Evolutionary conservation across 495 filamentous ascomycete species (phyloP).

Genomic region (Rostrohypoxylon terebratum): DNA sequence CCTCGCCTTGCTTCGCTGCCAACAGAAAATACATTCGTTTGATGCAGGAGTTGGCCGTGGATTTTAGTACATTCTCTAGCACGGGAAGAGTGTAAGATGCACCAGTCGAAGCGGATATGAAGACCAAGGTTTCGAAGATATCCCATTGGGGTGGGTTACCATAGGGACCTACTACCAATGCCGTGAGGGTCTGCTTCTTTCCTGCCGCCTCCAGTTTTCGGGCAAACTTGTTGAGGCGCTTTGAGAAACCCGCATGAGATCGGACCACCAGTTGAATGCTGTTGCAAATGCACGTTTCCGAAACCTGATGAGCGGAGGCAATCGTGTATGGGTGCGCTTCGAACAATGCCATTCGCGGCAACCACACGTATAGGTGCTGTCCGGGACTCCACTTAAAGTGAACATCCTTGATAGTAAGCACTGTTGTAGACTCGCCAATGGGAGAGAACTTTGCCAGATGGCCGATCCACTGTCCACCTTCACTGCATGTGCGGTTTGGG

Average conservation of each 20-base stretch:
- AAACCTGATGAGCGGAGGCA: slow-evolving; percentile 60
- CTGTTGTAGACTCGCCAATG: slow-evolving; percentile 71
- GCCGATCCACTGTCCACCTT: slow-evolving; percentile 58
- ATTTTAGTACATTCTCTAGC: slow-evolving; percentile 64
- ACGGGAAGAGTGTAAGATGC: slow-evolving; percentile 68
- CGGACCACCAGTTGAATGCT: slow-evolving; percentile 79
- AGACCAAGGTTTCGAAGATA: slow-evolving; percentile 68
- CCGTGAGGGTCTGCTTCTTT: slow-evolving; percentile 54
- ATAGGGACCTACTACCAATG: slow-evolving; percentile 68
- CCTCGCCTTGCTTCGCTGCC: slow-evolving; percentile 74
- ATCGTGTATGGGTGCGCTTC: slow-evolving; percentile 90
- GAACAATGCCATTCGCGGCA: slow-evolving; percentile 73
- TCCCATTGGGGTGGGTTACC: slow-evolving; percentile 67
- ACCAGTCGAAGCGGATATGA: slow-evolving; percentile 69
- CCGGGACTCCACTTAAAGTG: slow-evolving; percentile 79
- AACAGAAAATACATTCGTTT: slow-evolving; percentile 77
- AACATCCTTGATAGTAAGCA: slow-evolving; percentile 75
- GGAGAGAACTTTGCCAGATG: slow-evolving; percentile 73
- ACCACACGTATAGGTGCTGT: slow-evolving; percentile 82
- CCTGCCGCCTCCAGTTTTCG: slow-evolving; percentile 56
- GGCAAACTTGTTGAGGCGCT: slow-evolving; percentile 72
- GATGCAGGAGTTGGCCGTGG: slow-evolving; percentile 63
- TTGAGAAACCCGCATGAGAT: slow-evolving; percentile 77
- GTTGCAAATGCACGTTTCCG: slow-evolving; percentile 63
- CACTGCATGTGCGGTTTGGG: slow-evolving; percentile 53